These are phyloP conservation scores for Colletotrichum sp. DNA, from an alignment of 2,329 filamentous ascomycete genomes.

Conservation along the genomic window DNA sequence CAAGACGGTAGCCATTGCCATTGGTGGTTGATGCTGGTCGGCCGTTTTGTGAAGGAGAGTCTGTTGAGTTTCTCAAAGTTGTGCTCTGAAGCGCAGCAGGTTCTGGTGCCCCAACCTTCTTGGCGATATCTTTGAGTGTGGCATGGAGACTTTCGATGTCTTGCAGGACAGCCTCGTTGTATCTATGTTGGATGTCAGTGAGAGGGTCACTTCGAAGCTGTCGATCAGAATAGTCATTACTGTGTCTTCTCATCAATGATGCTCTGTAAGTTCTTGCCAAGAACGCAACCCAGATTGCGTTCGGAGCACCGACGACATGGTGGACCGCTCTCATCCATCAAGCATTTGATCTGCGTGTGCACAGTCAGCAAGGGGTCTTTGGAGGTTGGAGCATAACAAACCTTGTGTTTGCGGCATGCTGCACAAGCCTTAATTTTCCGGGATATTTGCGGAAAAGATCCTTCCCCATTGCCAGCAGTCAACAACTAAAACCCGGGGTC, in stretches of 20 bases:
- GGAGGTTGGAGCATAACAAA: slow-evolving; percentile 13
- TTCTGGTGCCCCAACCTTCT: slow-evolving; percentile 15
- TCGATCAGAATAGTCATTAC: slow-evolving; percentile 24
- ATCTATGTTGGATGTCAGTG: background rate
- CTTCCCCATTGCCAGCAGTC: slow-evolving; percentile 13
- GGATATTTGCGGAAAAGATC: slow-evolving; percentile 36
- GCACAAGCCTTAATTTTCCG: slow-evolving; percentile 46
- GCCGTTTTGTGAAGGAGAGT: background rate
- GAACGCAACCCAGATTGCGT: slow-evolving; percentile 39
- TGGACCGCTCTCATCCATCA: slow-evolving; percentile 44
- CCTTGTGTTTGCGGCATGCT: slow-evolving; percentile 46
- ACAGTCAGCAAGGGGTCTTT: background rate
- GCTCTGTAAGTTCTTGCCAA: slow-evolving; percentile 46
- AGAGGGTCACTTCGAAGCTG: slow-evolving; percentile 7
- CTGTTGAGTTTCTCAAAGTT: background rate
- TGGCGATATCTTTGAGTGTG: slow-evolving; percentile 7
- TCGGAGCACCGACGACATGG: slow-evolving; percentile 42
- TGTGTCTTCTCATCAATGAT: slow-evolving; percentile 46
- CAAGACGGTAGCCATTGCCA: background rate
- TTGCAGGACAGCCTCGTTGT: slow-evolving; percentile 15
- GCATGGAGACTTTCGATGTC: slow-evolving; percentile 21
- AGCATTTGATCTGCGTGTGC: slow-evolving; percentile 39
- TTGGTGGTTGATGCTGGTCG: background rate
- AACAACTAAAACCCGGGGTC: background rate
- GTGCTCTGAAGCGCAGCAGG: slow-evolving; percentile 7